Conservation (phyloP, 305 asterid species). For the Fraxinus sp. region DNA sequence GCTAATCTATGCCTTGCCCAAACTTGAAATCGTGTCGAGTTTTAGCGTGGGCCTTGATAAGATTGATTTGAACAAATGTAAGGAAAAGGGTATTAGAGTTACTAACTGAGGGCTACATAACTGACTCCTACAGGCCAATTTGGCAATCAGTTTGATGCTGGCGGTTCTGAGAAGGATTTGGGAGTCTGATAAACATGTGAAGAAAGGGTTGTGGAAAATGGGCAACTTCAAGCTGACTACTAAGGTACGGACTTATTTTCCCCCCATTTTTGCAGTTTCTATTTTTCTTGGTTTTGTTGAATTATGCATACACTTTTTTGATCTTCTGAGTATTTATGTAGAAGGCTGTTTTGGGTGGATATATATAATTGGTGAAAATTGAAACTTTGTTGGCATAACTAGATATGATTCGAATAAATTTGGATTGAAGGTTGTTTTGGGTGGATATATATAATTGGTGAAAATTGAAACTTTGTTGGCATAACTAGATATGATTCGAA, state of each 20-base stretch:
- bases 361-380: too few relatives aligned
- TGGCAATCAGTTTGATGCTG: constrained; percentile 58
- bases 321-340: background rate
- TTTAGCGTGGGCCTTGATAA: constrained; percentile 79
- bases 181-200: constrained; percentile 45
- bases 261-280: background rate
- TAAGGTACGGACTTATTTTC: constrained; percentile 43
- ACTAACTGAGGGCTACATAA: too few relatives aligned
- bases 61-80: constrained; percentile 61
- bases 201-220: constrained; percentile 48
- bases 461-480: background rate
- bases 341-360: background rate
- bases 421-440: background rate
- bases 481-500: background rate
- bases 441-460: background rate
- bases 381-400: too few relatives aligned
- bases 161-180: constrained; percentile 58
- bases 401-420: too few relatives aligned
- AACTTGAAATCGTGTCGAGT: constrained; percentile 65
- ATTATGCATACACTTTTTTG: background rate
- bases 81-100: constrained; percentile 65
- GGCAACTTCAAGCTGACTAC: constrained; percentile 46
- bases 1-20: constrained; percentile 61
- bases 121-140: too few relatives aligned
- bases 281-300: background rate